Evolutionary conservation across 768 basidiomycete species (phyloP), one percentile per base, ranked within the genome.

Genomic region (Mrakia frigida): DNA sequence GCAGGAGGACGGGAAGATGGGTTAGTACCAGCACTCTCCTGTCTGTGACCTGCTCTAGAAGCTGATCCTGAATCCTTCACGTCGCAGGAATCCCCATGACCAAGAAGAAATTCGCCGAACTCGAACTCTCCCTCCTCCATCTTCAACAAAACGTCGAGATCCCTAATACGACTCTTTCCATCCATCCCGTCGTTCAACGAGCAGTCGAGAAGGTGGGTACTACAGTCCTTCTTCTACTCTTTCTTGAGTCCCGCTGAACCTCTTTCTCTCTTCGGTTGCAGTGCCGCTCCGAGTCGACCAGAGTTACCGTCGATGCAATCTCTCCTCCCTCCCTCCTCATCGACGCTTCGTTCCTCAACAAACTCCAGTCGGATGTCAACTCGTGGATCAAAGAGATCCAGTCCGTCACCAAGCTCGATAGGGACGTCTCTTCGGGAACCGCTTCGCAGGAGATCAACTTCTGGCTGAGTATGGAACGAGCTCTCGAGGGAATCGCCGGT

Each of bases 381-480:
- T 87, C 89, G 21, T 99, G 97, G 97, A 97, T 98, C 85, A 97
- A 97, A 84, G 91, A 94, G 41, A 96, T 98, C 74, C 97, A 98
- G 83, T 88, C 91, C 0, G 94, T 98, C 70, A 98, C 97, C 9
- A 97, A 96, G 82, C 88, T 99, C n/a, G 90, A 89, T 2, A 87
- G 97, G 33, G 96, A 98, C 80, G 96, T 98, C 43, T 87, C 90
- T 0, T 92, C 92, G 6, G 96, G 96, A 2, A 98, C 96, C 0
- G 96, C 97, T 2, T 95, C 93, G 0, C 97, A 99, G 81, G 97
- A 98, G 83, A 94, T 99, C 86, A 98, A 98, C 83, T 98, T 99
- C 81, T 98, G 97, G 97, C 86, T 98, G 33, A 92, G 91, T 82
- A 87, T 99, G 83, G 97, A 99, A 82, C 87, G 92, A 61, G 94